Base-by-base conservation (phyloP, 768 basidiomycete genomes). In the Mycena chlorophos region DNA sequence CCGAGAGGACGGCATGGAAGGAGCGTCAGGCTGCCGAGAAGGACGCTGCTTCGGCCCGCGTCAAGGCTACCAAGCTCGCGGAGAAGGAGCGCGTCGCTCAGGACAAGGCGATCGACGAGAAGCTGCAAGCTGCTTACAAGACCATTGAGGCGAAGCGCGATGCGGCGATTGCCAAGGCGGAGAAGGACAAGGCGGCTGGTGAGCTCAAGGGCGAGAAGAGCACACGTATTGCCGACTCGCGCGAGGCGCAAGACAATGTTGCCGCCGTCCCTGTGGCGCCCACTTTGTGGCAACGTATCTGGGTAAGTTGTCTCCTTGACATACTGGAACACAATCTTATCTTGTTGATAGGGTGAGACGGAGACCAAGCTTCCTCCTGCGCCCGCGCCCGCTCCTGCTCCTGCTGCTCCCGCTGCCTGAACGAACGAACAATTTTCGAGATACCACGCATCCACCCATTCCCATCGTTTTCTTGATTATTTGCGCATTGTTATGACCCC, bases 61-160 rank as follows among this genome's bases (percentile, higher is more conserved):
- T 46, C 45, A 46, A 46, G 45, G 45, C 45, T 25, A 46, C 45
- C 45, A 46, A 46, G 45, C 45, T 46, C 25, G 45, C 45, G 5
- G 45, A 46, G 45, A 46, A 46, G 26, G 45, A 46, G 12, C 45
- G 45, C 20, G 12, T 27, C 25, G 14, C 23, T 10, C 23, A 46
- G 45, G 45, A 46, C 23, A 46, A 46, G 26, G 45, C 23, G 20
- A 46, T 46, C 25, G 45, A 46, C 23, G 45, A 8, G 23, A 46
- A 46, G 25, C 45, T 46, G 5, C 22, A 46, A 25, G 45, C 45
- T 20, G 45, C 45, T 6, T 25, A 25, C 22, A 46, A 46, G 45
- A 27, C 26, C 23, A 46, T 46, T 25, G 45, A 46, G 45, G 45
- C 45, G 4, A 46, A 46, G 26, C 45, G 45, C 45, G 45, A 46